These are phyloP conservation scores for Elaeagnus macrophylla DNA, from an alignment of 306 rosid genomes.

Conservation along the genomic window DNA sequence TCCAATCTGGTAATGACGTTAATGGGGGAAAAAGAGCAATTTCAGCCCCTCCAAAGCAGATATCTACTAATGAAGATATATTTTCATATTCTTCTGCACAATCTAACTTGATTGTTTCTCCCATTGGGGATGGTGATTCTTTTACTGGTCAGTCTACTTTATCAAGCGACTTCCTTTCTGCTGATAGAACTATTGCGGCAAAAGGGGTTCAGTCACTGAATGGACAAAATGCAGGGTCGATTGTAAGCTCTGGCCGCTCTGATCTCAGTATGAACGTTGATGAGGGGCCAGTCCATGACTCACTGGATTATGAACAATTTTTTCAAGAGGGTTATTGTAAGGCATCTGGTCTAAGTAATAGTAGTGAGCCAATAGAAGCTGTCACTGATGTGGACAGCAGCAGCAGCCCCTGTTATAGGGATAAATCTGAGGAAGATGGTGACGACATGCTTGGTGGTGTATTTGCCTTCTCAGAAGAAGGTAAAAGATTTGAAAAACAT, in stretches of 20 bases:
- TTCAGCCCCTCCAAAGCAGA: slow-evolving; percentile 27
- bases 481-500: slow-evolving; percentile 25
- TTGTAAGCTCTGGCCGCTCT: slow-evolving; percentile 48
- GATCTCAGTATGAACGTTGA: slow-evolving; percentile 53
- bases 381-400: slow-evolving; percentile 56
- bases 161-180: slow-evolving; percentile 32
- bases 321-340: slow-evolving; percentile 78
- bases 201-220: slow-evolving; percentile 38
- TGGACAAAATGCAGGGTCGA: slow-evolving; percentile 39
- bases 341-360: slow-evolving; percentile 36
- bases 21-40: slow-evolving; percentile 31
- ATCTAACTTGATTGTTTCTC: slow-evolving; percentile 27
- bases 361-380: slow-evolving; percentile 43
- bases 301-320: slow-evolving; percentile 56
- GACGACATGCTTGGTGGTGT: slow-evolving; percentile 79
- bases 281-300: slow-evolving; percentile 52
- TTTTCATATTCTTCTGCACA: slow-evolving; percentile 28
- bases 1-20: slow-evolving; percentile 29
- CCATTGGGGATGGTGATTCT: slow-evolving; percentile 20
- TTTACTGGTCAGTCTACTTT: slow-evolving; percentile 24
- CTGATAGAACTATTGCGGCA: slow-evolving; percentile 31
- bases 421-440: slow-evolving; percentile 65
- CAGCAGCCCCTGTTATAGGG: slow-evolving; percentile 58
- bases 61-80: slow-evolving; percentile 28
- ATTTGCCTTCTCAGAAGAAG: slow-evolving; percentile 89